Evolutionary conservation across 441 rosid species (phyloP).

Genomic region (Aquilaria agallochum): DNA sequence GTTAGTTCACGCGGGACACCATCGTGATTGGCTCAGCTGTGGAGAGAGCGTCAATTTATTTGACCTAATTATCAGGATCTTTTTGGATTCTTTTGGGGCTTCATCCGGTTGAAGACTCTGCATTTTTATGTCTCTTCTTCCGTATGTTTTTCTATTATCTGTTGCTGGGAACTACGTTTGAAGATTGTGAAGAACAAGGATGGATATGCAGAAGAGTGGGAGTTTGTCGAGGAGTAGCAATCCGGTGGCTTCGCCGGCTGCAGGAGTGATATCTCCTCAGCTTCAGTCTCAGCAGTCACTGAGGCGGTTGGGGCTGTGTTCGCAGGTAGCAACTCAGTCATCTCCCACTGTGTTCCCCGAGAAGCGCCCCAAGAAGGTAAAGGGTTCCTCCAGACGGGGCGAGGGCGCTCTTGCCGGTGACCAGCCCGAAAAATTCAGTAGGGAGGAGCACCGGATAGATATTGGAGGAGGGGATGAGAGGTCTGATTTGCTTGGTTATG

Average conservation of each 20-base stretch:
- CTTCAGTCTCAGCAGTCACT: constrained; percentile 46
- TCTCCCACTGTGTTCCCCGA: constrained; percentile 87
- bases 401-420: constrained; percentile 20
- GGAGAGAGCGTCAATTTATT: no score
- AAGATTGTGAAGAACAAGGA: constrained; percentile 7
- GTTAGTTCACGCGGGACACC: no score
- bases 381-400: constrained; percentile 30
- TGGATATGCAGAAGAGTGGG: constrained; percentile 52
- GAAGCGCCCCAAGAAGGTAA: constrained; percentile 67
- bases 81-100: no score
- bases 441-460: constrained; percentile 64
- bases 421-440: constrained; percentile 29
- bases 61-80: no score
- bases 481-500: constrained; percentile 68
- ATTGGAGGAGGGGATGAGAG: constrained; percentile 73
- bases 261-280: constrained; percentile 15
- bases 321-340: constrained; percentile 55
- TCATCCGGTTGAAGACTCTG: no score
- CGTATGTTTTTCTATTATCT: constrained; percentile 12
- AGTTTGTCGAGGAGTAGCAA: constrained; percentile 23
- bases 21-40: no score
- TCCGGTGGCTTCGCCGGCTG: constrained; percentile 21
- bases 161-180: constrained; percentile 4
- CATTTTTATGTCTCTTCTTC: constrained; percentile 22
- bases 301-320: constrained; percentile 76